These are phyloP conservation scores for Wickerhamomyces queroliae DNA, from an alignment of 805 yeast genomes.

Conservation along the genomic window DNA sequence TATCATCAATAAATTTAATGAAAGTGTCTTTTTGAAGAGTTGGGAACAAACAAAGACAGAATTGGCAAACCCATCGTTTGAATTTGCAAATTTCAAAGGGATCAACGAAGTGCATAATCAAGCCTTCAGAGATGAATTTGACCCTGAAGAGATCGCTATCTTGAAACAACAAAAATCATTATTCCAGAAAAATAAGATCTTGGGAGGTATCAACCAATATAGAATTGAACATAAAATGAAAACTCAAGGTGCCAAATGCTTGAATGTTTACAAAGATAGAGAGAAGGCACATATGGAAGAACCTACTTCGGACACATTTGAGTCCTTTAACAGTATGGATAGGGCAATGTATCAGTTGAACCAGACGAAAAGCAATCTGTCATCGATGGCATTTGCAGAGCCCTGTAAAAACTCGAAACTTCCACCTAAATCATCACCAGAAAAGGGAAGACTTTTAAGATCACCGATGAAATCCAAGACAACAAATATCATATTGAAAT, in stretches of 20 bases:
- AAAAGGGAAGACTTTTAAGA: not conserved
- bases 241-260: slow-evolving; percentile 17
- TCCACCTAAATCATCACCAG: not conserved
- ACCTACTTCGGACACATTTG: not conserved
- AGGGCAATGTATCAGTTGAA: not conserved
- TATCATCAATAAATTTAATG: slow-evolving; percentile 3
- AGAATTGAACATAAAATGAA: slow-evolving; percentile 1
- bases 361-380: not conserved
- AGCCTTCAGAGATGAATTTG: not conserved
- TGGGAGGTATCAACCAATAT: slow-evolving; percentile 5
- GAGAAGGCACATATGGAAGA: slow-evolving; percentile 22
- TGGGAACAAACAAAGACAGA: not conserved
- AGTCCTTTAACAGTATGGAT: not conserved
- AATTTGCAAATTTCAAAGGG: not conserved
- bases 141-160: not conserved
- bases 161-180: not conserved
- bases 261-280: slow-evolving; percentile 27
- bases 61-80: not conserved
- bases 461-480: too few species aligned
- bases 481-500: too few species aligned
- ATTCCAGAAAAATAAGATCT: not conserved
- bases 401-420: not conserved
- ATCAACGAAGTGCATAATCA: not conserved
- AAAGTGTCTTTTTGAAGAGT: not conserved
- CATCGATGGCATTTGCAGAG: not conserved